Base-by-base conservation (phyloP, 73 alveolate genomes). In the Uronychia binucleata region DNA sequence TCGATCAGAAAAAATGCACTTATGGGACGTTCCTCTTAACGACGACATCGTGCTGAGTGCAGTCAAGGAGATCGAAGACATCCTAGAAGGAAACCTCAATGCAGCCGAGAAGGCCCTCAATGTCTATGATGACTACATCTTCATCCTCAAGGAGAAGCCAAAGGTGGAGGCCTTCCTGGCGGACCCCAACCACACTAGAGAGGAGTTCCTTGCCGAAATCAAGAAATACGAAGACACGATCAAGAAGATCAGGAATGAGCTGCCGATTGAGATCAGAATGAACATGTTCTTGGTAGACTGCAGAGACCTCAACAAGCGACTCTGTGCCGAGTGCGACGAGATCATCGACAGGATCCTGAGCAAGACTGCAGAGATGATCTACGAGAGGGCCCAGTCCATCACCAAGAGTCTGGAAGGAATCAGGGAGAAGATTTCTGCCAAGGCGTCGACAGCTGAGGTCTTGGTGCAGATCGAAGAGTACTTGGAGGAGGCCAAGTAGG, bases 251-350 rank as follows among this genome's bases (percentile, higher is more conserved):
- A 89, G 95, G 78, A 91, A 89, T 26, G 95, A 87, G 5, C 80
- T 94, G 82, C 99, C 99, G 1, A 78, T 90, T 74, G 94, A 89
- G 74, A 96, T 96, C 58, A 60, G 99, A 32, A 86, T 92, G 86
- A 94, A 94, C 84, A 96, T 96, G 99, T 88, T 94, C 87, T 84
- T 94, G 74, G 93, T 96, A 34, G 97, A 96, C 46, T 96, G 99
- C 33, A 78, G 89, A 27, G 98, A 94, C 75, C 92, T 96, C 19
- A 96, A 96, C 81, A 92, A 87, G 58, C 76, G 77, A 28, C 93
- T 92, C 26, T 87, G 94, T 75, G 76, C 35, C 13, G 95, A 91
- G 25, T 94, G 97, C 34, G 94, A 89, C n/a, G 97, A 94, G 26
- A 85, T 96, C 1, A 87, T 94, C 26, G 77, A 86, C 30, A 79